These are phyloP conservation scores for Rhodocollybia butyracea DNA, from an alignment of 768 basidiomycete genomes.

Conservation along the genomic window DNA sequence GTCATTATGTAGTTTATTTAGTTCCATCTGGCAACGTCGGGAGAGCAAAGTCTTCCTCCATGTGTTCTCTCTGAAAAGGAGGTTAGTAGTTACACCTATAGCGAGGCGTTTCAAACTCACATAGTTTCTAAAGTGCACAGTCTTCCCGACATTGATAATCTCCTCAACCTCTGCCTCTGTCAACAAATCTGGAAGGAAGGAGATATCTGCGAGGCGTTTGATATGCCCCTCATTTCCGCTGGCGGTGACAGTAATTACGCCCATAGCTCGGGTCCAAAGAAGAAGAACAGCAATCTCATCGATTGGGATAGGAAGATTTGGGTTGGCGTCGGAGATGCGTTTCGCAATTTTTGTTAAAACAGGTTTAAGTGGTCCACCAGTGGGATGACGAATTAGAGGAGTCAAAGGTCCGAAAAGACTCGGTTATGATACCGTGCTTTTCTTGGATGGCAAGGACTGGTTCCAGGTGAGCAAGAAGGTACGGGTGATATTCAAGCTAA, in stretches of 20 bases:
- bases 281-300: slow-evolving; percentile 22
- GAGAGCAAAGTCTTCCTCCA: slow-evolving; percentile 31
- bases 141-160: slow-evolving; percentile 31
- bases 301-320: neutral
- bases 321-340: slow-evolving; percentile 13
- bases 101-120: slow-evolving; percentile 17
- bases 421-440: slow-evolving; percentile 34
- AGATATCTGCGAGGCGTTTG: slow-evolving; percentile 25
- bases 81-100: neutral
- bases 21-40: slow-evolving; percentile 25
- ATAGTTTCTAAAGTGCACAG: slow-evolving; percentile 31
- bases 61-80: slow-evolving; percentile 27
- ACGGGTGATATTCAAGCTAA: slow-evolving; percentile 36
- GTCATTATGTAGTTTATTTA: neutral
- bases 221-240: slow-evolving; percentile 30
- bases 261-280: slow-evolving; percentile 30
- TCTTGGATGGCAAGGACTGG: slow-evolving; percentile 32
- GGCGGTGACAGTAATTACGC: slow-evolving; percentile 28
- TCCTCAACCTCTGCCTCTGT: slow-evolving; percentile 28
- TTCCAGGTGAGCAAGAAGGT: slow-evolving; percentile 27
- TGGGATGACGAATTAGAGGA: slow-evolving; percentile 26
- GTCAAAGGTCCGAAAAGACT: slow-evolving; percentile 34
- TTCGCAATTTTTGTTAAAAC: slow-evolving; percentile 32
- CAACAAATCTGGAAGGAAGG: slow-evolving; percentile 25
- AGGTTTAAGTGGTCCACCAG: slow-evolving; percentile 27